Base-by-base conservation (phyloP, 306 rosid species). In the Cicer pinnatifidum region DNA sequence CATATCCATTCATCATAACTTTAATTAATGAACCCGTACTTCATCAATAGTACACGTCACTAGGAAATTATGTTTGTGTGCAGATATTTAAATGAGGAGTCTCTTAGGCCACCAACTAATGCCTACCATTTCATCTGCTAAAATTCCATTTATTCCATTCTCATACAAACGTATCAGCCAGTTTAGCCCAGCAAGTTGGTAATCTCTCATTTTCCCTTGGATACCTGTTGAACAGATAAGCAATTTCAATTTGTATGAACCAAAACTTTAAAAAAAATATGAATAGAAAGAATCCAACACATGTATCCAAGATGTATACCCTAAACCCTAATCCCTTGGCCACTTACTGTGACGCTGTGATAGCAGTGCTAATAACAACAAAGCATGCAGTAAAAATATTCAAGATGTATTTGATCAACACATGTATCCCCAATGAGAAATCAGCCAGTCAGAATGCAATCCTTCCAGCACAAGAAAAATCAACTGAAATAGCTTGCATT, bases 131-230 rank as follows among this genome's bases (percentile, higher is more conserved):
- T 94, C 99, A 88, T 94, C 99, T 4, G 99, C 99, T 62, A 94
- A 91, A 84, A 94, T 94, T 82, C 99, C 99, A 81, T 94, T 94
- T 76, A 94, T 94, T 20, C 99, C 99, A 78, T 94, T 94, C 78
- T 94, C 99, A 72, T 94, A 94, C 63, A 94, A 82, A 39, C 99
- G 88, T 58, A 94, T 94, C 37, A 94, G 96, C 99, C 99, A 94
- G 69, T 94, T 94, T 57, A 94, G 77, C 39, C 99, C 99, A 51
- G 99, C 99, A 77, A 94, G 96, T 81, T 94, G 99, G 84, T 94
- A 94, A 82, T 94, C 99, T 82, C 99, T 91, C 96, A 94, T 86
- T 84, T 94, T 94, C 46, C 98, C 98, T 74, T 94, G 98, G 70
- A 94, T 91, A 72, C 98, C 99, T 94, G 76, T 69, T 67, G 51